A percentile compares a stretch with the other conserved stretches of the same genome.
Conservation (phyloP, 2,329 filamentous ascomycete species). For the Colletotrichum sp. region DNA sequence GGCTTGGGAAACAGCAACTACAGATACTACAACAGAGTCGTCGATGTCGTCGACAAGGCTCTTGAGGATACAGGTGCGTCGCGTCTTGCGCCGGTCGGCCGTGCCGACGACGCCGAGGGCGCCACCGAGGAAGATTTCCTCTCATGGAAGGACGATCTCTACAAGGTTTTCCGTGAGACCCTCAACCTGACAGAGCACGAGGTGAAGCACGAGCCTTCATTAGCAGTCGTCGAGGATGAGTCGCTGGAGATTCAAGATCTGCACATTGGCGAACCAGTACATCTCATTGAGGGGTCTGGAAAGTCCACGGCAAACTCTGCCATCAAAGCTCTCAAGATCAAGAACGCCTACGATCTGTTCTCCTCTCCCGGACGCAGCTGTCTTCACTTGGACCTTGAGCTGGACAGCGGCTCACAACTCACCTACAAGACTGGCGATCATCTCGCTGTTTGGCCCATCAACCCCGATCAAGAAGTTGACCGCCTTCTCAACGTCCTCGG, state of each 20-base stretch:
- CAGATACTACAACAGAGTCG: conserved; percentile 40
- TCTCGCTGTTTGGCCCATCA: conserved; percentile 43
- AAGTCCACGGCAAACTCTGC: conserved; percentile 18
- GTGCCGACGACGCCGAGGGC: conserved; percentile 35
- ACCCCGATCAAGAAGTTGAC: conserved; percentile 37
- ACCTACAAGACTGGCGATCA: conserved; percentile 46
- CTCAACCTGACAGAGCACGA: conserved; percentile 28
- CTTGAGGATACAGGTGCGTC: conserved; percentile 30
- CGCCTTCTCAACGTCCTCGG: conserved; percentile 33
- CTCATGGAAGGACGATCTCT: conserved; percentile 37
- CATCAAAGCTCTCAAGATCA: conserved; percentile 23
- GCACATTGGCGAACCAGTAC: conserved; percentile 26
- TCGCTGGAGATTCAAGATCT: conserved; percentile 23
- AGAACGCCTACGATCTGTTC: conserved; percentile 28
- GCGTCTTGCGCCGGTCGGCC: conserved; percentile 29
- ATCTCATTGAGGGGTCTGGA: conserved; percentile 1
- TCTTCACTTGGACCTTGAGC: conserved; percentile 35
- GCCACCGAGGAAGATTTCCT: conserved; percentile 41
- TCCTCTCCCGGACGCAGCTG: conserved; percentile 30
- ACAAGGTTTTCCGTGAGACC: conserved; percentile 16
- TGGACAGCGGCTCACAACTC: conserved; percentile 33
- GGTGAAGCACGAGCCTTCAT: conserved; percentile 23
- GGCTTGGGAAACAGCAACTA: conserved; percentile 45
- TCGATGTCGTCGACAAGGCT: conserved; percentile 30
- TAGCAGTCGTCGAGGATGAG: conserved; percentile 25